Base-by-base conservation (phyloP, 2,329 filamentous ascomycete genomes). In the Sporothrix protearum region DNA sequence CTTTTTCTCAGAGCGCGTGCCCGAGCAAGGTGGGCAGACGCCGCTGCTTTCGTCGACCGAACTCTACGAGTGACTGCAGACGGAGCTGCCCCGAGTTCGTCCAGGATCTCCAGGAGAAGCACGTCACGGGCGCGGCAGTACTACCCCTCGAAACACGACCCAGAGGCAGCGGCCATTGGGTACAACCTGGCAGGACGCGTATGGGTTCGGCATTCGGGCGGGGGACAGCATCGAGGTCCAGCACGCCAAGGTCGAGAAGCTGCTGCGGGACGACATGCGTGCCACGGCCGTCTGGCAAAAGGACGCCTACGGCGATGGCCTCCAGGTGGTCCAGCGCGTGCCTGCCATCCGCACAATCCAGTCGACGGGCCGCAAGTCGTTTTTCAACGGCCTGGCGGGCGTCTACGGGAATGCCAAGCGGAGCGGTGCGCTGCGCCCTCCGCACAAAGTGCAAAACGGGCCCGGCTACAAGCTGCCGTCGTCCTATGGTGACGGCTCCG, bases 21-120 rank as follows among this genome's bases (percentile, higher is more conserved):
- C 75, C 10, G 76, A 76, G 30, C 75, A 74, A 72, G 76, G 45
- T 45, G 76, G 77, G 16, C 73, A 77, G 68, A 77, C 75, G 9
- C 76, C 76, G 1, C 75, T 77, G 25, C 75, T 76, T 61, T 75
- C 75, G 70, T 77, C 76, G 1, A 59, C 75, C 1, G 66, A 76
- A 14, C 74, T 78, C 10, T 77, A 76, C 47, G 61, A 72, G 14
- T 71, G 74, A 0, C 57, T 76, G 2, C 74, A 73, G 63, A 61
- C 61, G 16, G 73, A 73, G 28, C 72, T 75, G 36, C 76, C 76
- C 76, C 12, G 75, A 75, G 10, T 76, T 78, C 33, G 73, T 77
- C 16, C 28, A 74, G 1, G 73, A 75, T 9, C 1, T 77, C 1
- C 73, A 76, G 47, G 64, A 73, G 33, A 77, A 76, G 72, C 73